Evolutionary conservation across 345 rosid species (phyloP), one percentile per base, ranked within the genome.

Genomic region (Pseudoturritis turrita): DNA sequence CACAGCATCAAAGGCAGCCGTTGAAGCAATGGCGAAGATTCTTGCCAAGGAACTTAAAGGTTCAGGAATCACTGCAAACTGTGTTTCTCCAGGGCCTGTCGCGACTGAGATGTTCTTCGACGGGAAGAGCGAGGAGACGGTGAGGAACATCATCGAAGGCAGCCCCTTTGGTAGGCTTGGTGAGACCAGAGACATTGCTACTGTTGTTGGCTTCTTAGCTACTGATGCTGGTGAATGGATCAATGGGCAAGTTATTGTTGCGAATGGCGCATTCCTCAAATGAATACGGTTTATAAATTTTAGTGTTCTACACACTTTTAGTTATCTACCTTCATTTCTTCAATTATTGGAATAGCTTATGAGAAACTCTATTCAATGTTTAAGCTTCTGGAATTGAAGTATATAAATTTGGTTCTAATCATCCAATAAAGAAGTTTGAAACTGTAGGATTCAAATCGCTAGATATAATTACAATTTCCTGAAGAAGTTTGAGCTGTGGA

Each of bases 11-110:
- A 85, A 83, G 40, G 83, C 86, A 51, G 84, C 88, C 0, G 72
- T 82, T 54, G 86, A 85, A 61, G 8, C 86, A 6, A 75, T 85
- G 88, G 62, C 8, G 0, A 81, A 82, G 74, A 81, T 85, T 62
- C 78, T 85, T 18, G 86, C 88, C 2, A 81, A 81, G 54, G 86
- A 85, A 46, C 86, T 85, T 7, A 85, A 82, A 64, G 88, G 86
- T 12, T 57, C 75, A 1, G 76, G 85, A 5, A 82, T 81, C 61
- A 79, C 88, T 5, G 84, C 83, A 2, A 82, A 82, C 61, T 85
- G 86, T 55, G 86, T 85, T 45, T 77, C 86, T 44, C 88, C 88
- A 0, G 86, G 88, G 4, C 83, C 84, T 12, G 75, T 81, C 0
- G 84, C 86, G 1, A 85, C 84, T 1, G 88, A 85, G 17, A 65